Evolutionary conservation across 192 early-diverging fungal genomes (phyloP), one percentile per base, ranked within the genome.

Genomic region (Backusella luteola): DNA sequence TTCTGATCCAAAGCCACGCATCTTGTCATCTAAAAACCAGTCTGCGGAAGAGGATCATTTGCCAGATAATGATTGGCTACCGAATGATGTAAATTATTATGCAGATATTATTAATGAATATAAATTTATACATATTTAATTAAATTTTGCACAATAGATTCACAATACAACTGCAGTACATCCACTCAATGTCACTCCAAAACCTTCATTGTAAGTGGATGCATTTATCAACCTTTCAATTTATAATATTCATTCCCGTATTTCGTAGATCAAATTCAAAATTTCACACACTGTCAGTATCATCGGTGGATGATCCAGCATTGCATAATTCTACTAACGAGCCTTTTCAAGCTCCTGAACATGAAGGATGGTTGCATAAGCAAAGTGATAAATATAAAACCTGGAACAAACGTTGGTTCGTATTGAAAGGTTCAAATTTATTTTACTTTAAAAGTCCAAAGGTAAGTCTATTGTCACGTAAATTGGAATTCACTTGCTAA

Each of bases 391-490:
- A 83, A 23, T 90, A 91, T 67, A 85, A 84, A 29, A 87, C 84
- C 0, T 91, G 88, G 88, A 89, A 90, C 74, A 87, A 83, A 34
- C 81, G 90, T 32, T 91, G 84, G 86, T 91, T 88, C 75, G 85
- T 91, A 39, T 77, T 91, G 19, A 89, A 91, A 67, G 89, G 86
- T 0, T 75, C 80, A 0, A 85, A 86, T 32, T 71, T 91, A 21
- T 91, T 84, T 69, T 90, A 90, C 71, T 88, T 91, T 71, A 89
- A 90, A 66, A 82, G 83, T 26, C 87, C 85, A 35, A 86, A 85
- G 76, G 78, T 79, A 79, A 66, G 9, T 15, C 17, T n/a, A 12
- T 44, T 49, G 19, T 4, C 6, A n/a, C 7, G 6, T 6, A 49
- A 49, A 32, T 32, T 49, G 17, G 4, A 49, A 63, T 26, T 23